Percentiles rank a stretch among this genome's conserved stretches.
Evolutionary conservation across 345 rosid genomes (phyloP).

Genomic region (Lumnitzera racemosa): DNA sequence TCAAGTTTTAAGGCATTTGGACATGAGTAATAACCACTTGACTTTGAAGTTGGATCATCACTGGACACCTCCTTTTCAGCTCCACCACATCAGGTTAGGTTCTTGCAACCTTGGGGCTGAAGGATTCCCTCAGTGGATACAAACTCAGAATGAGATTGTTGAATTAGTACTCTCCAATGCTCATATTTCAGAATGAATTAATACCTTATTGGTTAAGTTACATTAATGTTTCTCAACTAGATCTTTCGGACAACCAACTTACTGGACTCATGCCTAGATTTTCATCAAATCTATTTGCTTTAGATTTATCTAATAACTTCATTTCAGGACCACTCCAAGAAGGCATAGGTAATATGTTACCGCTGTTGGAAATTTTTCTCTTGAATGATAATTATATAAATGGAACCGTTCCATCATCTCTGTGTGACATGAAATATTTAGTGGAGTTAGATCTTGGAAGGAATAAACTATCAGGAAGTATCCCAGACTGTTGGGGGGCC

Average conservation of each 20-base stretch:
- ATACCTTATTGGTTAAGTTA: neutral
- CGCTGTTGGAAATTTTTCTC: neutral
- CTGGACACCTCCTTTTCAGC: constrained; percentile 1
- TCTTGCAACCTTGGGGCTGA: neutral
- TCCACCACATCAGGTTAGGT: accelerated
- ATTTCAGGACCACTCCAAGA: neutral
- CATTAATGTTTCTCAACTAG: accelerated
- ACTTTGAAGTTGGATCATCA: neutral
- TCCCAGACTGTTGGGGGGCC: constrained; percentile 3
- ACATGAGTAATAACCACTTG: constrained; percentile 1
- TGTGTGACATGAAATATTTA: neutral
- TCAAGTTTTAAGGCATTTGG: neutral
- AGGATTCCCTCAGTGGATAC: neutral
- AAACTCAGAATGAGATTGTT: accelerated
- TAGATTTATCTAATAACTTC: neutral
- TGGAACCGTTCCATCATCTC: constrained; percentile 4
- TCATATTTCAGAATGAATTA: neutral
- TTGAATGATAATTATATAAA: neutral
- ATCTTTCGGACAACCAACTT: neutral
- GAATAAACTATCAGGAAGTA: neutral
- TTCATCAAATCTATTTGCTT: accelerated
- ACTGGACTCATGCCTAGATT: neutral
- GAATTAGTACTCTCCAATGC: accelerated
- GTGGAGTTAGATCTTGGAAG: accelerated
- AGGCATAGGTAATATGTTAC: neutral